These are phyloP conservation scores for Dichotomocladium elegans DNA, from an alignment of 371 early-diverging fungal genomes.

Conservation along the genomic window DNA sequence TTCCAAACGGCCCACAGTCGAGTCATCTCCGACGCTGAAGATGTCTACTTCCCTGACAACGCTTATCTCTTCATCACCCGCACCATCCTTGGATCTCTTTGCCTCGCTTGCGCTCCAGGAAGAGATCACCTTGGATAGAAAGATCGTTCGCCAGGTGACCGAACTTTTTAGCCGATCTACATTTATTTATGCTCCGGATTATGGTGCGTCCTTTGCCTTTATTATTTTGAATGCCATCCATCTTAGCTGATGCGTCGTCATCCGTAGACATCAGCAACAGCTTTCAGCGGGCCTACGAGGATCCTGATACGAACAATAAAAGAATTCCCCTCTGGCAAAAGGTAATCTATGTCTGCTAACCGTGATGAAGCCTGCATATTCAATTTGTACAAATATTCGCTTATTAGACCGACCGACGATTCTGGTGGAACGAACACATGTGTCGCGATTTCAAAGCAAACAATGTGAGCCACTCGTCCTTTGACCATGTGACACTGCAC, in stretches of 20 bases:
- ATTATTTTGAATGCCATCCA: too few relatives aligned
- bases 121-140: slow-evolving; percentile 48
- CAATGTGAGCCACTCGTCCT: neutral
- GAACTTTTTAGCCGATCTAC: slow-evolving; percentile 60
- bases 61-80: too few relatives aligned
- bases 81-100: neutral
- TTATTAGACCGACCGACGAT: slow-evolving; percentile 44
- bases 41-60: too few relatives aligned
- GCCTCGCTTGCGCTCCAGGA: slow-evolving; percentile 11
- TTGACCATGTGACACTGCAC: too few relatives aligned
- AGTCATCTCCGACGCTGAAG: too few relatives aligned
- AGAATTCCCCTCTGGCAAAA: slow-evolving; percentile 28
- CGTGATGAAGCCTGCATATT: too few relatives aligned
- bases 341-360: slow-evolving; percentile 20
- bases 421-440: slow-evolving; percentile 72
- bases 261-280: neutral
- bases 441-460: slow-evolving; percentile 12
- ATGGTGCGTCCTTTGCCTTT: too few relatives aligned
- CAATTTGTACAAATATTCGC: too few relatives aligned
- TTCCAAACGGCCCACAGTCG: too few relatives aligned
- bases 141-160: slow-evolving; percentile 58
- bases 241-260: too few relatives aligned
- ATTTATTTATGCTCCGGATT: slow-evolving; percentile 61
- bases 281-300: slow-evolving; percentile 11
- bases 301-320: neutral